Conservation (phyloP, 306 rosid species). For the Glycine tomentella region DNA sequence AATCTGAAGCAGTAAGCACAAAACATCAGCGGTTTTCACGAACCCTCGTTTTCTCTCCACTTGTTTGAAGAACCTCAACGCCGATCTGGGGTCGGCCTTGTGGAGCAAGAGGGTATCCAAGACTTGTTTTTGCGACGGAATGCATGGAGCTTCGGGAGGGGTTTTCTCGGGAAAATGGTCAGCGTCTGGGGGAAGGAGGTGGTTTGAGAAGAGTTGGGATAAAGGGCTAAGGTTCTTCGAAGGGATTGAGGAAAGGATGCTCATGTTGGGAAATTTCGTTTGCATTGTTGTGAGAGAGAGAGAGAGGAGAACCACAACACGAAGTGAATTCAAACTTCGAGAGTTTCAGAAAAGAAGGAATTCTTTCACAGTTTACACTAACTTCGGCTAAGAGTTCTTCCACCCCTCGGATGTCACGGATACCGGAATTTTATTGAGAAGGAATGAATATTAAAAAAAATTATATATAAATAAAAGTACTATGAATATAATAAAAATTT, state of each 20-base stretch:
- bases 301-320: background rate
- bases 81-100: constrained; percentile 57
- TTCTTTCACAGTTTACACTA: no score
- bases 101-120: constrained; percentile 57
- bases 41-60: constrained; percentile 51
- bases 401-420: no score
- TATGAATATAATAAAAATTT: no score
- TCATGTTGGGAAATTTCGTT: constrained; percentile 40
- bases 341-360: no score
- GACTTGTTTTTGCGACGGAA: constrained; percentile 39
- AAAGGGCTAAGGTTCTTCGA: constrained; percentile 38
- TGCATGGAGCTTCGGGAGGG: constrained; percentile 11
- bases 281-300: constrained; percentile 13
- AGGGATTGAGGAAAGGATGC: constrained; percentile 42
- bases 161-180: constrained; percentile 13
- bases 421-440: no score
- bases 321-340: background rate
- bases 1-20: constrained; percentile 69
- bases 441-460: no score
- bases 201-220: constrained; percentile 45
- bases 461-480: no score
- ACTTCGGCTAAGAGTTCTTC: no score
- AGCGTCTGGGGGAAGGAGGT: background rate
- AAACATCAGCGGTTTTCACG: constrained; percentile 49
- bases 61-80: constrained; percentile 56